Percentiles rank a stretch among this genome's conserved stretches.
Evolutionary conservation across 345 rosid species (phyloP).

Genomic region (Eucalyptus sp.): DNA sequence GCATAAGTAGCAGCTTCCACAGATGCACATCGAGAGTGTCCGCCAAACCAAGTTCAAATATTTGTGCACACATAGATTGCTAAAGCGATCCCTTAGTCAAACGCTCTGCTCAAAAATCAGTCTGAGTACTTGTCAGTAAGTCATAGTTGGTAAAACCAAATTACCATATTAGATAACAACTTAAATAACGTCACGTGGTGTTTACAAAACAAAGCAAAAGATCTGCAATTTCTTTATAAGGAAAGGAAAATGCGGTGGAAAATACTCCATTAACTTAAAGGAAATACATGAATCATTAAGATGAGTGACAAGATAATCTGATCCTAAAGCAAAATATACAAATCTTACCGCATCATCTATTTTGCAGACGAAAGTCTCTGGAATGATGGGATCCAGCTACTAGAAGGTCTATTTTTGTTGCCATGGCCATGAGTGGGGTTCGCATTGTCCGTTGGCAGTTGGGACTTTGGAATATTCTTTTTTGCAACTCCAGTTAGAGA

Average conservation of each 20-base stretch:
- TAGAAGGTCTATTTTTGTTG: conserved; percentile 36
- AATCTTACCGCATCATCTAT: conserved; percentile 30
- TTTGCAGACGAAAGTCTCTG: conserved; percentile 51
- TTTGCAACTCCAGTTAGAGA: conserved; percentile 46
- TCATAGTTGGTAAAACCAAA: background rate
- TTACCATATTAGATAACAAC: background rate
- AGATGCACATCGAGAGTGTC: background rate
- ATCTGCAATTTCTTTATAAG: background rate
- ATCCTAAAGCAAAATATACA: background rate
- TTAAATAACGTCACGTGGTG: background rate
- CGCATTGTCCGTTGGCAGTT: conserved; percentile 31
- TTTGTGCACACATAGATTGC: background rate
- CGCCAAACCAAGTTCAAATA: background rate
- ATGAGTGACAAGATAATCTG: background rate
- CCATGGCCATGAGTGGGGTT: conserved; percentile 36
- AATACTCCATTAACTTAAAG: background rate
- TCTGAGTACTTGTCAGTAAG: background rate
- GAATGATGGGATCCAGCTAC: conserved; percentile 64
- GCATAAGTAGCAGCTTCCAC: background rate
- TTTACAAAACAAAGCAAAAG: background rate
- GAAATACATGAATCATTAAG: background rate
- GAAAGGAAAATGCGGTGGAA: background rate
- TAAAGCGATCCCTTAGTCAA: background rate
- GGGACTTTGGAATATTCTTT: conserved; percentile 34
- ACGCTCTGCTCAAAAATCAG: background rate